Base-by-base conservation (phyloP, 1,139 yeast species). In the Magnusiomyces starmeri region DNA sequence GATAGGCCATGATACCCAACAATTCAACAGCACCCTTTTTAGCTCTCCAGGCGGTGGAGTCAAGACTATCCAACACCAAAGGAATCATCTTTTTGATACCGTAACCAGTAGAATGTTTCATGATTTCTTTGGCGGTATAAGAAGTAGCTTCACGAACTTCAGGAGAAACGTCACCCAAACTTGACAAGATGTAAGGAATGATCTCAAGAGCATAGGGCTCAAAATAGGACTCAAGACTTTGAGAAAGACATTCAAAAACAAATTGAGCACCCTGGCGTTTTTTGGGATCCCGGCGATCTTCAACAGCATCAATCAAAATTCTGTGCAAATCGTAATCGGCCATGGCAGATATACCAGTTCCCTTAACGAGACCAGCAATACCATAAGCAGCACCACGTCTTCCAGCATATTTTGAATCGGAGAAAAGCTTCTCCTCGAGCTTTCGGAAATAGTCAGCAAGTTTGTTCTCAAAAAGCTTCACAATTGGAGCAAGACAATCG, bases 381-480 rank as follows among this genome's bases (percentile, higher is more conserved):
- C 97, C 98, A 69, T 86, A 89, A 1, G 98, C 97, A 1, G 96
- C 94, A 63, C 98, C 99, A 60, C 92, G 79, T 65, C 96, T 79
- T 16, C 76, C 73, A 0, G 83, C 80, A 46, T 75, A 67, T 2
- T 74, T 69, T 21, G 74, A 71, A 4, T 73, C 73, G 20, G 56
- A 40, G 61, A 84, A 81, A 35, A 90, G 72, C 58, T 77, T 79
- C 3, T 73, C 76, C 62, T 86, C 76, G 51, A 89, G 70, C 3
- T 64, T 59, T 46, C 82, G 84, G 55, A 88, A 70, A 58, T 84
- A 80, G 0, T 69, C 67, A 41, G 75, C 75, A 37, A 83, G 74
- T 18, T 58, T 43, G 10, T 57, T 56, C 37, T 54, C 54, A 44
- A 63, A 57, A 54, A 85, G 78, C 27, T 81, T 72, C 9, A 87